Base-by-base conservation (phyloP, 2,329 filamentous ascomycete species). In the Macrophomina tecta region DNA sequence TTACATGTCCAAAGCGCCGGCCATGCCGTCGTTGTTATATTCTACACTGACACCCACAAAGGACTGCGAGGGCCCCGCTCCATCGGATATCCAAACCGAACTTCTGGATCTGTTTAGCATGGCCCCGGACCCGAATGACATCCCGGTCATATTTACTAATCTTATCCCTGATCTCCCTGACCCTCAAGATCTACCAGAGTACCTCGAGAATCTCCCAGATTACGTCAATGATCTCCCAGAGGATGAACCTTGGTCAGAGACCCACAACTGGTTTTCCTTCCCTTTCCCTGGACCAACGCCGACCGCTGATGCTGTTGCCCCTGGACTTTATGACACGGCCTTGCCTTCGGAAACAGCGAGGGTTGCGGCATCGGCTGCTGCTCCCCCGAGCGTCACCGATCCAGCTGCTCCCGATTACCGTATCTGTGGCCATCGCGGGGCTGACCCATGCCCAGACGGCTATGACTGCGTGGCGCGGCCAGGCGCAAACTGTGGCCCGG, bases 211-310 rank as follows among this genome's bases (percentile, higher is more conserved):
- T 23, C 40, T 60, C 9, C 56, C 56, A 9, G 56, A 60, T 8
- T 60, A 60, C 8, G 6, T 60, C 56, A 46, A 60, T 28, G 56
- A 60, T 11, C 8, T 60, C 23, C 11, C 23, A 11, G 40, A 34
- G 7, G 40, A 60, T n/a, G 56, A 60, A 16, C 56, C 56, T 40
- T 60, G 56, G 56, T 46, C 56, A 3, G 56, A 60, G 40, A 46
- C 28, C 2, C 56, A 60, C 28, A 34, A 45, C 8, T 60, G 56
- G 56, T 60, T 46, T 30, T 60, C 56, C 30, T 60, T 46, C 56
- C 28, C 12, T 40, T n/a, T 30, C 11, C 56, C 38, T 3, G 28
- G 7, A n/a, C n/a, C 56, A 12, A 60, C 56, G 16, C n/a, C 52
- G 3, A 5, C 5, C 4, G 12, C 36, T 6, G 32, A 14, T n/a